A percentile compares a stretch with the other conserved stretches of the same genome.
phyloP scores from a whole-genome alignment of 192 early-diverging fungal genomes.

The Gryganskiella cystojenkinii region DNA sequence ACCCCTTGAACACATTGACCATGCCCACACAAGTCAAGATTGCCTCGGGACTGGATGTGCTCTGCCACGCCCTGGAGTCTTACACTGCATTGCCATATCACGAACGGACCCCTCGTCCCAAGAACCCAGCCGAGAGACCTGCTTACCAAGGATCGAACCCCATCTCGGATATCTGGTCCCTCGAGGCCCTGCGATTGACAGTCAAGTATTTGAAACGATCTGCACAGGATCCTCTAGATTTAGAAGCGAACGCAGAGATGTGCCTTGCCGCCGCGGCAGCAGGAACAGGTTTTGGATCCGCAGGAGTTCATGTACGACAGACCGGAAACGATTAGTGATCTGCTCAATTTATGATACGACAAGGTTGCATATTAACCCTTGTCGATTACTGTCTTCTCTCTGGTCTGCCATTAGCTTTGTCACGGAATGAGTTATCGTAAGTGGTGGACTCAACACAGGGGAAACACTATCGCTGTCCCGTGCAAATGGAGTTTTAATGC shows the following conservation, averaged over 20 bases:
- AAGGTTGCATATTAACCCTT: not conserved
- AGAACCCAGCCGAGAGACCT: constrained; percentile 84
- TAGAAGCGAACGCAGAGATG: constrained; percentile 79
- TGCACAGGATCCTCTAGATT: constrained; percentile 74
- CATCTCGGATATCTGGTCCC: constrained; percentile 92
- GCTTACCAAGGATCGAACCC: constrained; percentile 95
- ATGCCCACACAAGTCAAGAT: constrained; percentile 91
- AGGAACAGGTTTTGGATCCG: constrained; percentile 90
- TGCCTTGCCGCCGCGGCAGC: constrained; percentile 91
- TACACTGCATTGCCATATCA: constrained; percentile 92
- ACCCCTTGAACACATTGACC: constrained; percentile 87
- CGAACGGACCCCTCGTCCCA: constrained; percentile 78
- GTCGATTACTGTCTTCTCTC: not conserved
- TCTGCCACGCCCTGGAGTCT: constrained; percentile 92
- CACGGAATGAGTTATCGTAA: constrained; percentile 53
- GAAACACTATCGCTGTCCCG: not conserved
- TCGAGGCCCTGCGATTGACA: constrained; percentile 82
- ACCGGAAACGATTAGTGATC: constrained; percentile 6
- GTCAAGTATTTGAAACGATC: constrained; percentile 81
- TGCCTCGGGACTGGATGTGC: constrained; percentile 87
- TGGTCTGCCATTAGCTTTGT: constrained; percentile 28
- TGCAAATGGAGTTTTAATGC: not conserved
- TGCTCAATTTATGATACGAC: not conserved
- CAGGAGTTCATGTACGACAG: constrained; percentile 90
- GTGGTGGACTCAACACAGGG: not conserved